Percentiles rank a stretch among this genome's conserved stretches.
Conservation (phyloP, 306 rosid species). For the Sophora flavescens region DNA sequence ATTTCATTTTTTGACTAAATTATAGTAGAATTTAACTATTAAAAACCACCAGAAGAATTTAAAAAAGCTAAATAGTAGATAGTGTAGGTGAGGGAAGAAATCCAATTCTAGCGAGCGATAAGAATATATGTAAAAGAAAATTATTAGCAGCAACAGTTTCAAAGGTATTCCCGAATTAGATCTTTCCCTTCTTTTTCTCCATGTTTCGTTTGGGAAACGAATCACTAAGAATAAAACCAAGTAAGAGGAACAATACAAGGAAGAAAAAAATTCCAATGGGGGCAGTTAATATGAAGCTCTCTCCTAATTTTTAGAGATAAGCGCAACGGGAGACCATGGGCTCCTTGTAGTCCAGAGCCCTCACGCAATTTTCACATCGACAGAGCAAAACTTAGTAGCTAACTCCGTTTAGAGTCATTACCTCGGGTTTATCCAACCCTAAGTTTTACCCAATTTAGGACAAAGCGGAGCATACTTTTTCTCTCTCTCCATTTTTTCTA, state of each 20-base stretch:
- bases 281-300: no score
- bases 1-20: conserved; percentile 6
- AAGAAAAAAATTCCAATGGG: no score
- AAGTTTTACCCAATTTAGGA: no score
- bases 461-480: no score
- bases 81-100: not conserved
- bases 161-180: conserved; percentile 30
- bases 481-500: no score
- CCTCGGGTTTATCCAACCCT: no score
- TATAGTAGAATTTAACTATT: not conserved
- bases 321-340: no score
- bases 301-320: no score
- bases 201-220: conserved; percentile 1
- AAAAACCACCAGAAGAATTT: conserved; percentile 18
- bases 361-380: no score
- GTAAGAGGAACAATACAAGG: not conserved
- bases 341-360: no score
- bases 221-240: conserved; percentile 24
- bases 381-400: no score
- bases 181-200: not conserved
- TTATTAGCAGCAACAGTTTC: not conserved
- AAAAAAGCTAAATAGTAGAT: not conserved
- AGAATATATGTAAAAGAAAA: conserved; percentile 6
- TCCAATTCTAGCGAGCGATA: conserved; percentile 1
- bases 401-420: no score